These are phyloP conservation scores for Naganishia friedmannii DNA, from an alignment of 768 basidiomycete genomes.

Conservation along the genomic window DNA sequence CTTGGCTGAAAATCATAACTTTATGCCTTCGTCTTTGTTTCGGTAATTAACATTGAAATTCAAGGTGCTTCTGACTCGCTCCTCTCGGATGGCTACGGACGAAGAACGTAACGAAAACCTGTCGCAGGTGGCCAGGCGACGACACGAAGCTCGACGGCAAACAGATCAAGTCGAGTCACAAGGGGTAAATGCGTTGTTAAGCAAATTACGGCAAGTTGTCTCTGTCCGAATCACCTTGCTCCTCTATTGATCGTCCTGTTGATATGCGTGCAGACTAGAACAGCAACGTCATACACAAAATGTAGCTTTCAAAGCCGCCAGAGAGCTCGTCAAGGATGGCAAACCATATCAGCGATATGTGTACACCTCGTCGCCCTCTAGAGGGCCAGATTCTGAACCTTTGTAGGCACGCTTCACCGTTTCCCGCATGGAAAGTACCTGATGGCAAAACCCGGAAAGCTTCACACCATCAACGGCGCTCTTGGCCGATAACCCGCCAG, in stretches of 20 bases:
- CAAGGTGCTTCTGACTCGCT: background rate
- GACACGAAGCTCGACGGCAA: slow-evolving; percentile 5
- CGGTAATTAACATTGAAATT: no score
- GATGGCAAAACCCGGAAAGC: background rate
- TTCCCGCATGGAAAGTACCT: background rate
- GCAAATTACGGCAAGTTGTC: slow-evolving; percentile 1
- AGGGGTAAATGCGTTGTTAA: slow-evolving; percentile 5
- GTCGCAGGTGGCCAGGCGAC: background rate
- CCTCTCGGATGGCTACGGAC: background rate
- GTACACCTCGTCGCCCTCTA: background rate
- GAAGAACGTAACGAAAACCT: background rate
- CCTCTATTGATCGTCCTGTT: background rate
- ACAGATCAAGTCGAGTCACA: background rate
- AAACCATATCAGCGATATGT: background rate
- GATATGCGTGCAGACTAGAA: background rate
- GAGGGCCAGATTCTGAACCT: background rate
- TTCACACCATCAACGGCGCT: background rate
- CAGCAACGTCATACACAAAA: slow-evolving; percentile 15
- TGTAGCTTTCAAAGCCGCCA: background rate
- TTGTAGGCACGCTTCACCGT: background rate
- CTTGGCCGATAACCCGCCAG: background rate
- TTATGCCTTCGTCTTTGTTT: background rate
- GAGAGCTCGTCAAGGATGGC: slow-evolving; percentile 6
- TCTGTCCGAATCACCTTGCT: background rate
- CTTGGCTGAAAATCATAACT: background rate